phyloP scores from a whole-genome alignment of 441 rosid genomes.

The Euphorbia celastroides region DNA sequence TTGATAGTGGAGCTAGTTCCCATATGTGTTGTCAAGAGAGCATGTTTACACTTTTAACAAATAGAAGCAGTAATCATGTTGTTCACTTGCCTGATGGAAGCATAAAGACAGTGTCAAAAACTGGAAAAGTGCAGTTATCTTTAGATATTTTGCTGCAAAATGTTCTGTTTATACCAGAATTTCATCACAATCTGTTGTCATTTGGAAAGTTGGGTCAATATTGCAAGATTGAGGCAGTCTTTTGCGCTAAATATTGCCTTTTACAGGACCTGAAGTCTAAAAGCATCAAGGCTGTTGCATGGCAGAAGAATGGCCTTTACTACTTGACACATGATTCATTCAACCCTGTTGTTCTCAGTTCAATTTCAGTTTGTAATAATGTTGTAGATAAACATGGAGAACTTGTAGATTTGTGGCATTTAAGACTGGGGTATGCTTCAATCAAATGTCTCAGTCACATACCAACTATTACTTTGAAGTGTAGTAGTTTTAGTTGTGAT shows the following conservation, averaged over 20 bases:
- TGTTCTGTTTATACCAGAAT: neutral
- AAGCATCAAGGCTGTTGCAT: neutral
- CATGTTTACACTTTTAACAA: neutral
- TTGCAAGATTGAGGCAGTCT: too few species aligned
- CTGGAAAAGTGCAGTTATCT: neutral
- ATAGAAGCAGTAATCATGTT: neutral
- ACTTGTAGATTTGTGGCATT: too few species aligned
- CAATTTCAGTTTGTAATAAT: too few species aligned
- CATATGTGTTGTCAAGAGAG: too few species aligned
- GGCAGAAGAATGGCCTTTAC: neutral
- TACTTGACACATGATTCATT: neutral
- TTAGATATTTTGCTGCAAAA: neutral
- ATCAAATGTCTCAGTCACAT: too few species aligned
- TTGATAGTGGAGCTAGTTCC: too few species aligned
- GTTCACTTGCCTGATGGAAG: neutral
- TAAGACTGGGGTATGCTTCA: too few species aligned
- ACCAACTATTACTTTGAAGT: neutral
- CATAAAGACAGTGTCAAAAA: too few species aligned
- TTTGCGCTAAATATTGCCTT: too few species aligned
- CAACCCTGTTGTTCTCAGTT: too few species aligned
- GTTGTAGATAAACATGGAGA: too few species aligned
- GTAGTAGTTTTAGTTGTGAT: neutral
- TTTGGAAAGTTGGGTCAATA: neutral
- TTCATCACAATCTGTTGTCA: neutral
- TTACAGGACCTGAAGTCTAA: neutral